Base-by-base conservation (phyloP, 441 rosid species). In the Jatropha multifida region DNA sequence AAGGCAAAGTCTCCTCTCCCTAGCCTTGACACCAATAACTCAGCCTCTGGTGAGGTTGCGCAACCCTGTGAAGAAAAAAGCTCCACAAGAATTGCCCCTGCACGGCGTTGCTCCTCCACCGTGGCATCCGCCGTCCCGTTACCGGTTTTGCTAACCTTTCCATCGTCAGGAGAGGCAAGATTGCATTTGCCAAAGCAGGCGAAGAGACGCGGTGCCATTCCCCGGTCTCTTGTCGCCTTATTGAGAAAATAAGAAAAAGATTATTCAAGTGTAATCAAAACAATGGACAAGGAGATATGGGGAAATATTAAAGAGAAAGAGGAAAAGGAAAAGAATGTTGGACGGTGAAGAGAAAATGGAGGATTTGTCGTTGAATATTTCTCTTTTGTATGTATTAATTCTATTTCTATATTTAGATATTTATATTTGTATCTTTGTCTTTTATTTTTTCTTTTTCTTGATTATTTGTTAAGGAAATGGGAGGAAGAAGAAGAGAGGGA, bases 31-130 rank as follows among this genome's bases (percentile, higher is more conserved):
- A 88, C 60, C 76, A 92, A 75, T 83, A 94, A 26, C 90, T 94
- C 97, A 49, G 90, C 97, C 76, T 82, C 92, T 32, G 90, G 92
- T 5, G 98, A 94, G 17, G 94, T 88, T 18, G 74, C 75, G 79
- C 98, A 94, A 6, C 97, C 98, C 81, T 94, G 98, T 0, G 98
- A 94, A 1, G 97, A 87, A 83, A 94, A 92, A 54, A 91, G 82
- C 88, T 94, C 95, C 76, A 94, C 90, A 75, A 94, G 71, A 41
- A 94, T 86, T 7, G 91, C 73, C 42, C 80, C 80, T 3, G 76
- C 76, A 7, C 76, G 74, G 17, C 76, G 68, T 52, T 81, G 85
- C 72, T 88, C 97, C 20, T 88, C 89, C 6, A 78, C 84, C 0
- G 81, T 48, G 38, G 73, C 83, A 67, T 87, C 87, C 4, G 78